Percentiles rank a stretch among this genome's conserved stretches.
phyloP scores from a whole-genome alignment of 2,329 filamentous ascomycete species.

The Colletotrichum spaethianum region DNA sequence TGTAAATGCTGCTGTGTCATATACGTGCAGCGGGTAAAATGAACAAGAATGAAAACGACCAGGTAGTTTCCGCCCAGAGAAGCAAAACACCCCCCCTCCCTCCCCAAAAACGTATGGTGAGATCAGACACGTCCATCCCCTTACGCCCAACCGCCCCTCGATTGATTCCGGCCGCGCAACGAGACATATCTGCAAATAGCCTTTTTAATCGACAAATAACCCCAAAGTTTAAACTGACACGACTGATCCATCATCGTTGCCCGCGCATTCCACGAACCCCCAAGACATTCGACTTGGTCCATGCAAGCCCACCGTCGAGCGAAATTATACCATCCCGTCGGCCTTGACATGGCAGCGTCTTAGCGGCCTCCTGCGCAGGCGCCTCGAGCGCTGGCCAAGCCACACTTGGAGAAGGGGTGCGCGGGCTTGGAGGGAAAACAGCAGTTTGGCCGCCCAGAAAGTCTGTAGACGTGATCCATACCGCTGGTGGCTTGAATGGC shows the following conservation, averaged over 20 bases:
- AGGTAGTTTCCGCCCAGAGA: not conserved
- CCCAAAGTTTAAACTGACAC: conserved; percentile 23
- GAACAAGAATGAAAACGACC: not conserved
- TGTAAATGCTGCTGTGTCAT: not conserved
- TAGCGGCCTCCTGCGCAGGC: conserved; percentile 17
- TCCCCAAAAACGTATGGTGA: conserved; percentile 8
- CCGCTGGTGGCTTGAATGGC: conserved; percentile 23
- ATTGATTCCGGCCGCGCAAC: not conserved
- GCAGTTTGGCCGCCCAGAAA: not conserved
- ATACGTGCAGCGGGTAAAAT: not conserved
- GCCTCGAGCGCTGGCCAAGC: conserved; percentile 36
- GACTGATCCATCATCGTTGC: not conserved
- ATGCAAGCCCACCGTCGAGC: not conserved
- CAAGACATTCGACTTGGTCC: conserved; percentile 21
- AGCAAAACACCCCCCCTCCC: no score
- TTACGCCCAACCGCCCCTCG: not conserved
- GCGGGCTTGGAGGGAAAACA: not conserved
- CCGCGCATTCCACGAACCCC: conserved; percentile 16
- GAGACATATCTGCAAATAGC: conserved; percentile 1
- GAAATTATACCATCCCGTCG: not conserved
- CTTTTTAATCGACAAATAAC: conserved; percentile 3
- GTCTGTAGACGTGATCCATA: not conserved
- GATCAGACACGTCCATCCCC: not conserved
- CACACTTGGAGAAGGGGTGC: conserved; percentile 3
- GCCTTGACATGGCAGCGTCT: conserved; percentile 28